Percentiles rank a stretch among this genome's conserved stretches.
These are phyloP conservation scores for Trichoderma breve DNA, from an alignment of 2,329 filamentous ascomycete genomes.

Conservation along the genomic window DNA sequence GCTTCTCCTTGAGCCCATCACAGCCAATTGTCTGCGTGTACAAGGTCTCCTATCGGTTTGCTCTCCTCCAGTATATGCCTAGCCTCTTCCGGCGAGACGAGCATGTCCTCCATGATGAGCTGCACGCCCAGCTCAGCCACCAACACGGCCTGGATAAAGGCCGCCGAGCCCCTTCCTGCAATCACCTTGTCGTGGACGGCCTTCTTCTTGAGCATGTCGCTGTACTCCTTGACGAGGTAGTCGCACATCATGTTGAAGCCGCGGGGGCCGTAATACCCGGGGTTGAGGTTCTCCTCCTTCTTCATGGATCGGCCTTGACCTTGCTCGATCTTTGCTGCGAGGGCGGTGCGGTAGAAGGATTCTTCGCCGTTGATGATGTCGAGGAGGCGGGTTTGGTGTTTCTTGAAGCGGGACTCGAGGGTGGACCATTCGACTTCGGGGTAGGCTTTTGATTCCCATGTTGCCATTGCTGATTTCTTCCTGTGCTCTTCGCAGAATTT, in stretches of 20 bases:
- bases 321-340: constrained; percentile 54
- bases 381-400: constrained; percentile 55
- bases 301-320: constrained; percentile 61
- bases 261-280: constrained; percentile 80
- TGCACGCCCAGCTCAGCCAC: constrained; percentile 66
- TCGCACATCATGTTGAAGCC: constrained; percentile 72
- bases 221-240: constrained; percentile 61
- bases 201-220: constrained; percentile 57
- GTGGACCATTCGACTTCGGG: constrained; percentile 68
- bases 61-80: constrained; percentile 63
- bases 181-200: constrained; percentile 65
- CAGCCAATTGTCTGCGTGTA: constrained; percentile 58
- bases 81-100: constrained; percentile 42
- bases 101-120: constrained; percentile 58
- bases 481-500: constrained; percentile 65
- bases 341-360: constrained; percentile 60
- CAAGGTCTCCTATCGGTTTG: constrained; percentile 61
- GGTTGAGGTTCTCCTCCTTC: constrained; percentile 59
- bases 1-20: not conserved
- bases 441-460: constrained; percentile 56
- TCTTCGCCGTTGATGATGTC: constrained; percentile 57
- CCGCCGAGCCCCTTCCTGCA: constrained; percentile 62
- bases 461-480: constrained; percentile 49
- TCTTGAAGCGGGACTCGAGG: constrained; percentile 57
- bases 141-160: constrained; percentile 71